Conservation (phyloP, 768 basidiomycete species). For the Boletus rubescentipes region DNA sequence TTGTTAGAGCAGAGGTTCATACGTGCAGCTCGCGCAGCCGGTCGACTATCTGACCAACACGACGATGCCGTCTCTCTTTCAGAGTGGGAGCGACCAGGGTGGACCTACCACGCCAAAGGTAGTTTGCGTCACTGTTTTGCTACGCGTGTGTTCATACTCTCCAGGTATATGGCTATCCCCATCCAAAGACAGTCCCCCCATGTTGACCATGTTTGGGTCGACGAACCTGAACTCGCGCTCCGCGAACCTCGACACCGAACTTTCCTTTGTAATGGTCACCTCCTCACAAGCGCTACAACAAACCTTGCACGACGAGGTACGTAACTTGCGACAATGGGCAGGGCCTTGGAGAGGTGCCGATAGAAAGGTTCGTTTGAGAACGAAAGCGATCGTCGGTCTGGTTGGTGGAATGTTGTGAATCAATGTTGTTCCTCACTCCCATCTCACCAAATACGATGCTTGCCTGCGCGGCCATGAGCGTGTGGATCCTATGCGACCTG, state of each 20-base stretch:
- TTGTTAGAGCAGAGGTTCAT: conserved; percentile 84
- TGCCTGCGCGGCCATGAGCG: not conserved
- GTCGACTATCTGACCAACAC: conserved; percentile 32
- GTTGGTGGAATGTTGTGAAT: conserved; percentile 69
- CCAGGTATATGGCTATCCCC: conserved; percentile 86
- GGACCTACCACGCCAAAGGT: conserved; percentile 99
- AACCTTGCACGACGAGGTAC: conserved; percentile 54
- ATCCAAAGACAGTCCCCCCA: conserved; percentile 46
- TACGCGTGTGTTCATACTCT: not conserved
- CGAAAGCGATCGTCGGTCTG: conserved; percentile 59
- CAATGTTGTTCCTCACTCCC: not conserved
- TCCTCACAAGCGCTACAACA: conserved; percentile 52
- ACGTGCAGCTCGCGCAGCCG: conserved; percentile 53
- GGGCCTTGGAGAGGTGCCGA: conserved; percentile 58
- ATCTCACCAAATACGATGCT: conserved; percentile 6
- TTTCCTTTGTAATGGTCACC: conserved; percentile 82
- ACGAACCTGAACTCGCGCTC: conserved; percentile 94
- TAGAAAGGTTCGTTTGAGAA: conserved; percentile 60
- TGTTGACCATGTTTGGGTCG: conserved; percentile 86
- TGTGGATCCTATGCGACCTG: not conserved
- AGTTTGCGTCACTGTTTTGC: not conserved
- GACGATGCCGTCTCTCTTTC: conserved; percentile 60
- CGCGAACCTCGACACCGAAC: conserved; percentile 85
- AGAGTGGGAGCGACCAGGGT: conserved; percentile 87
- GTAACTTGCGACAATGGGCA: conserved; percentile 48